phyloP scores from a whole-genome alignment of 2,329 filamentous ascomycete genomes.

The Beauveria scarabaeidicola region DNA sequence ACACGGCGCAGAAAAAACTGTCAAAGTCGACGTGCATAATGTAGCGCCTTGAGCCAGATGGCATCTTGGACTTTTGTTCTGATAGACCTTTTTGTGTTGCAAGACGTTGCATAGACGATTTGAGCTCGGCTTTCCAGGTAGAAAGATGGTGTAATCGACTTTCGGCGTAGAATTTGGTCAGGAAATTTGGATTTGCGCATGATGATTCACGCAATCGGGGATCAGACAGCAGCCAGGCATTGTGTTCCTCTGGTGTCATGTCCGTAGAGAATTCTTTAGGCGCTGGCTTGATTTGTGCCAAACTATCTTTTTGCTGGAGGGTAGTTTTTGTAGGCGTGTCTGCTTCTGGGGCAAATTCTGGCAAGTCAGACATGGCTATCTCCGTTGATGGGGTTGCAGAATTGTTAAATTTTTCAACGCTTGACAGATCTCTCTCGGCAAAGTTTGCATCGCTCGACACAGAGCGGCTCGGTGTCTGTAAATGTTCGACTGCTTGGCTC shows the following conservation, averaged over 20 bases:
- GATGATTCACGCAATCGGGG: constrained; percentile 82
- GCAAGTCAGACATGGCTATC: neutral
- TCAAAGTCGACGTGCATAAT: constrained; percentile 97
- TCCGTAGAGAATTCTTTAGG: constrained; percentile 39
- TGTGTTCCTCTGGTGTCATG: constrained; percentile 87
- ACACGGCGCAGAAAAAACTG: constrained; percentile 95
- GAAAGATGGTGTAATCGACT: constrained; percentile 92
- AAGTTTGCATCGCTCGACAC: neutral
- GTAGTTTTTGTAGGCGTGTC: neutral
- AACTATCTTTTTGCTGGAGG: neutral
- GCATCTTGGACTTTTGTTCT: constrained; percentile 38
- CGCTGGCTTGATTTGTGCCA: neutral
- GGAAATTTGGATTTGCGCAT: constrained; percentile 84
- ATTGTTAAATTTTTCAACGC: constrained; percentile 1
- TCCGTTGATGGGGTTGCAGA: neutral
- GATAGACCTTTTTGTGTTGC: constrained; percentile 57
- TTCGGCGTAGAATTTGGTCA: constrained; percentile 91
- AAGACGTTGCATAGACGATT: constrained; percentile 75
- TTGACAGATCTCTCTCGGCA: constrained; percentile 8
- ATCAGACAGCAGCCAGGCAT: constrained; percentile 73
- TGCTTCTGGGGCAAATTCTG: constrained; percentile 13
- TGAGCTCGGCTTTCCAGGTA: constrained; percentile 92
- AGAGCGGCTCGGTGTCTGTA: constrained; percentile 16
- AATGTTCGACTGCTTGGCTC: constrained; percentile 22
- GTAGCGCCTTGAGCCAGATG: constrained; percentile 63